Evolutionary conservation across 1,284 basidiomycete genomes (phyloP), one percentile per base, ranked within the genome.

Genomic region (Hypsizygus ulmarius): DNA sequence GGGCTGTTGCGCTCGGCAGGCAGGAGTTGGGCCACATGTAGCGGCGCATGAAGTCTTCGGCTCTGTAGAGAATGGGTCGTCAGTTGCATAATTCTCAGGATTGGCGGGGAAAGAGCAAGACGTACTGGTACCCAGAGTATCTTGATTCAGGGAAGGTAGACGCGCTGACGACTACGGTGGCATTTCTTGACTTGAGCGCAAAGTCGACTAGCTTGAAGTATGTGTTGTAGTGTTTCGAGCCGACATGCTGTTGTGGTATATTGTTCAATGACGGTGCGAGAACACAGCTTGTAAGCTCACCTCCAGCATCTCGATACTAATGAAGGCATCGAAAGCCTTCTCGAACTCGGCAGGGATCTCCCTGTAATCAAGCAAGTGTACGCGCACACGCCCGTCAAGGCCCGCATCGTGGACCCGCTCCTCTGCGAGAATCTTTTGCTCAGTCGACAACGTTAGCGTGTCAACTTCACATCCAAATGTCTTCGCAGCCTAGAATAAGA

Each of bases 21-120:
- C 87, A 90, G 1, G 89, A 90, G 57, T 94, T 93, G 3, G 93
- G 92, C 88, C 93, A 95, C 81, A 94, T 88, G 70, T 91, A 95
- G 57, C 87, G 86, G 43, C 87, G 81, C 79, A 93, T 92, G 68
- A 93, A 93, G 66, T 93, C 90, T 60, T 90, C 85, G n/a, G 84
- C 77, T 66, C 81, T 88, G 56, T 30, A 37, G 36, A 40, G n/a
- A 25, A 25, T 25, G 7, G 3, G 21, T 25, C 39, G 19, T 25
- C 11, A 38, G 47, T 56, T 32, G 32, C 41, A 49, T 37, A 50
- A 34, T 12, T 53, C 36, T 37, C 28, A 19, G 28, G 49, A 25
- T 33, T 30, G 30, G 14, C 30, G 16, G 15, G 43, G 43, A 46
- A 18, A 29, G 39, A 25, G 38, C 37, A 49, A 43, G 9, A 74